These are phyloP conservation scores for Chloris gayana DNA, from an alignment of 176 grass and related monocot genomes.

Conservation along the genomic window DNA sequence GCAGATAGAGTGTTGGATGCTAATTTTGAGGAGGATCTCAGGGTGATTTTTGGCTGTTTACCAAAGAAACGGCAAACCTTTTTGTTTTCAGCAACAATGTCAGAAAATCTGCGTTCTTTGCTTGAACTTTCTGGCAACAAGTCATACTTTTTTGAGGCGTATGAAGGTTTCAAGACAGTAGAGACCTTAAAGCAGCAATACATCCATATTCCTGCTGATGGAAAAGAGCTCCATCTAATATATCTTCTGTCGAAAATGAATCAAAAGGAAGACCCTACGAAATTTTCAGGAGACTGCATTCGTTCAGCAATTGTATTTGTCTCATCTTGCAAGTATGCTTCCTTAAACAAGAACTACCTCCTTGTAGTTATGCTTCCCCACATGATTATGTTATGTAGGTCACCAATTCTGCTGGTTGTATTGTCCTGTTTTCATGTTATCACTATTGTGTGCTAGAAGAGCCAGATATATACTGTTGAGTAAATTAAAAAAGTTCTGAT, in stretches of 20 bases:
- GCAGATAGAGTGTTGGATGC: constrained; percentile 90
- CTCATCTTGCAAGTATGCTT: constrained; percentile 76
- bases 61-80: constrained; percentile 86
- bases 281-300: constrained; percentile 23
- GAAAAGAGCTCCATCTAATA: constrained; percentile 83
- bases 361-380: constrained; percentile 61
- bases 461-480: not conserved
- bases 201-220: constrained; percentile 59
- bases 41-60: constrained; percentile 75
- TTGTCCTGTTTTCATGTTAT: not conserved
- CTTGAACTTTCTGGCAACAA: constrained; percentile 82
- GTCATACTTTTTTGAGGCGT: constrained; percentile 84
- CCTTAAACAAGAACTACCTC: constrained; percentile 16
- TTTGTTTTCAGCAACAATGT: constrained; percentile 97
- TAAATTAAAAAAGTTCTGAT: not conserved
- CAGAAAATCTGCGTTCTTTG: constrained; percentile 73
- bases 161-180: constrained; percentile 91
- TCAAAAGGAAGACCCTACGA: constrained; percentile 16
- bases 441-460: not conserved
- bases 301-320: constrained; percentile 85
- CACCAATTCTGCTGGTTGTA: not conserved
- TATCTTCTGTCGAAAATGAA: constrained; percentile 82
- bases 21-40: constrained; percentile 90
- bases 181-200: constrained; percentile 81
- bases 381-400: constrained; percentile 10